Conservation (phyloP, 2,329 filamentous ascomycete species). For the Cercospora sojina region DNA sequence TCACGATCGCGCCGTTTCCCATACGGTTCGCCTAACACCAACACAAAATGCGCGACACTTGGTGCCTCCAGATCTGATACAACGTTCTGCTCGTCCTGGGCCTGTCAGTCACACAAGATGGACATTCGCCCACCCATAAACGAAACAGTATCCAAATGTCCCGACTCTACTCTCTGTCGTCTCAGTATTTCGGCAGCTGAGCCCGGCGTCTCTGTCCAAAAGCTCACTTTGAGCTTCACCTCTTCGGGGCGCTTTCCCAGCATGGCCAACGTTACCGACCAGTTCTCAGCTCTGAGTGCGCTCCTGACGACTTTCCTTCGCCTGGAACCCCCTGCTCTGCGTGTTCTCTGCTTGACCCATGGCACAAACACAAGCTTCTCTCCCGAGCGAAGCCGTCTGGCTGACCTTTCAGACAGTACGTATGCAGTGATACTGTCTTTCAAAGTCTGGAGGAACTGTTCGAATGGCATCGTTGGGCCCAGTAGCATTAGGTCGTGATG, state of each 20-base stretch:
- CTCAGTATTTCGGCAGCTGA: background rate
- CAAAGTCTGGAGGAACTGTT: background rate
- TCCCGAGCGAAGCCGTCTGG: background rate
- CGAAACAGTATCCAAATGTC: background rate
- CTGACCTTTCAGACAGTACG: background rate
- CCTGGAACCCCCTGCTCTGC: background rate
- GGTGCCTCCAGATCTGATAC: background rate
- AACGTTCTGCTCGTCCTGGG: background rate
- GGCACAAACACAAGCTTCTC: constrained; percentile 4
- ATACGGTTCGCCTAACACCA: background rate
- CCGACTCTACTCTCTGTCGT: background rate
- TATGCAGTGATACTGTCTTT: background rate
- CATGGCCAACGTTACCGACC: background rate
- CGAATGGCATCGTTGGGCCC: background rate
- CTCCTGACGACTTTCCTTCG: background rate
- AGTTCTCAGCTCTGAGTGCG: background rate
- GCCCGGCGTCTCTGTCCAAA: constrained; percentile 10
- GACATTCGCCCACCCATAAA: background rate
- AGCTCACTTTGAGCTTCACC: constrained; percentile 7
- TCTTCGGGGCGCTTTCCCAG: background rate
- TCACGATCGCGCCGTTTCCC: background rate
- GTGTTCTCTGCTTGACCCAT: background rate
- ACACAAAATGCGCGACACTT: background rate
- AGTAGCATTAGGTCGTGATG: background rate
- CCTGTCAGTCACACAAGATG: background rate